Evolutionary conservation across 352 stramenopile species (phyloP), one percentile per base, ranked within the genome.

Genomic region (Phytopythium helicoides): DNA sequence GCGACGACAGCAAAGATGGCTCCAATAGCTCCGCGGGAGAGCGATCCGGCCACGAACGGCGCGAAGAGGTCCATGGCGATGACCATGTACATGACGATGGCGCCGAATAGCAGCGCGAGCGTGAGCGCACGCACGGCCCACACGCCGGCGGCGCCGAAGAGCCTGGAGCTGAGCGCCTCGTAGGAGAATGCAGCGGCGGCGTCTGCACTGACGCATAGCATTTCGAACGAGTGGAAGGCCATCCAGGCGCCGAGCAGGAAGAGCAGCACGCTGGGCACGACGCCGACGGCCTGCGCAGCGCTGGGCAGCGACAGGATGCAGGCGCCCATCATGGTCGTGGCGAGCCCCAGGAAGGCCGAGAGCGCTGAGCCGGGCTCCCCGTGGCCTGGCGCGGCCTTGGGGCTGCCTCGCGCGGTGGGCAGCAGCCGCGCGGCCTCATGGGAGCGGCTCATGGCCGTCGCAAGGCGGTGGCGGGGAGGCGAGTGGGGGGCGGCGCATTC

Each of bases 51-150:
- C 21, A 91, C 64, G 33, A 94, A 94, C 19, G 83, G 81, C 66
- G 88, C 74, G 45, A 94, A 86, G 28, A 94, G 67, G 51, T 94
- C 83, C 76, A 90, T 92, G 22, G 76, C 75, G 59, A 94, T 90
- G 12, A 94, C 77, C 60, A 87, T 89, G 68, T 92, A 91, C 66
- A 73, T 90, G 36, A 94, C 73, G 31, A 90, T 71, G 21, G 81
- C 78, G 49, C 83, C 83, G 47, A 94, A 94, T n/a, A 92, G 68
- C 52, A 94, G 64, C 44, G 81, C 59, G 41, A 94, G 60, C 46
- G 81, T 90, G 34, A 92, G 56, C n/a, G 85, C 40, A 26, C 83
- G 83, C 38, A 94, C 73, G 36, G 67, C 64, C 81, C 81, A 94
- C 8, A 94, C 75, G 52, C 79, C 79, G 7, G 70, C 47, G 4